phyloP scores from a whole-genome alignment of 116 monocot genomes.

The Posidonia oceanica region DNA sequence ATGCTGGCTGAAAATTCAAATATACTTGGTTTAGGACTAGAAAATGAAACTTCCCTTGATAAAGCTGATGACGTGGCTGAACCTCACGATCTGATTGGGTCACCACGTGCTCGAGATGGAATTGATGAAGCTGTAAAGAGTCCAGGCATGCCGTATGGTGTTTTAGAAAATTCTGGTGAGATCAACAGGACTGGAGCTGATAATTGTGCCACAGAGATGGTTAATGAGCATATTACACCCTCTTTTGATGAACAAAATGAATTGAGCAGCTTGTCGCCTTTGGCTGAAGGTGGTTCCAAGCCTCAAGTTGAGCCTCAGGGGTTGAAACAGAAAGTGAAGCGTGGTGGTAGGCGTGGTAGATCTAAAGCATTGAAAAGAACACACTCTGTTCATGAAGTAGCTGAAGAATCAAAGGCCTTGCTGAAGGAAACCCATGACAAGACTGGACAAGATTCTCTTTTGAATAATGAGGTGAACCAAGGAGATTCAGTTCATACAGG shows the following conservation, averaged over 20 bases:
- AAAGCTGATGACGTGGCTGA: conserved; percentile 27
- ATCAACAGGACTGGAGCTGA: conserved; percentile 13
- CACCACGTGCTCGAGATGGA: background rate
- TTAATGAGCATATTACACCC: background rate
- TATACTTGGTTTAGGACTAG: conserved; percentile 19
- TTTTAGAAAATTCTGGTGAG: conserved; percentile 31
- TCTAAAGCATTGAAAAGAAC: conserved; percentile 38
- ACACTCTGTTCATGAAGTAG: conserved; percentile 52
- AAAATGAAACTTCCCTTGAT: conserved; percentile 28
- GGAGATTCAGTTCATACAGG: conserved; percentile 43
- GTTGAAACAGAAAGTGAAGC: conserved; percentile 2
- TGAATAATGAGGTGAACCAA: conserved; percentile 22
- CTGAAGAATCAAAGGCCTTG: conserved; percentile 66
- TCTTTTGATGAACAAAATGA: conserved; percentile 5
- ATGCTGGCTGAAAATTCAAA: conserved; percentile 14
- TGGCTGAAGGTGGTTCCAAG: conserved; percentile 4
- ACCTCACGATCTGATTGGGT: conserved; percentile 1
- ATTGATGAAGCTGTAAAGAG: background rate
- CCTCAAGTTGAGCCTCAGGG: background rate
- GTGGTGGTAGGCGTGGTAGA: conserved; percentile 10
- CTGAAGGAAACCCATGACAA: conserved; percentile 35
- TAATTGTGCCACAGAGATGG: conserved; percentile 1
- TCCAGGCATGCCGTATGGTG: conserved; percentile 20
- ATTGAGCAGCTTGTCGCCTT: conserved; percentile 1
- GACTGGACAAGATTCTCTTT: conserved; percentile 17